Base-by-base conservation (phyloP, 176 grass and related monocot genomes). In the Juncus effusus region DNA sequence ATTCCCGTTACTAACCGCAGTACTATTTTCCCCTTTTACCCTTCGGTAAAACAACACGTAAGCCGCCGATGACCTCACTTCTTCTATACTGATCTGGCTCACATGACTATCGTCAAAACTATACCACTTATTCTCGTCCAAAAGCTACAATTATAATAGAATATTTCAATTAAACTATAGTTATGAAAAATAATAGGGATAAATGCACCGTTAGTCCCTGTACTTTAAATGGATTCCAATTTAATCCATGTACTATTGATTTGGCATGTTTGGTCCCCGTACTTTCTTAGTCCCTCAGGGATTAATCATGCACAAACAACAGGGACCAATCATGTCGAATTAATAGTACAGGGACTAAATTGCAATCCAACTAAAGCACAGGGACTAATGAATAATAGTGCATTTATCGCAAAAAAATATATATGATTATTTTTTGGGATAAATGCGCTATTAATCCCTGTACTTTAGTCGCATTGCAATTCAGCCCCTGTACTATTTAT, bases 31-130 rank as follows among this genome's bases (percentile, higher is more conserved):
- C 45, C 78, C 71, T 78, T 78, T 70, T 54, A 86, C 86, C 75
- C 89, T 86, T 82, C 89, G 83, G 68, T 93, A 99, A 65, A 99
- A 99, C 5, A 99, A 81, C 64, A 99, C 95, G 78, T 99, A 99
- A 45, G 95, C 95, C 70, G 95, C 95, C 66, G 83, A 85, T 10
- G 89, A 93, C 74, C 82, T 99, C 70, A 99, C 95, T 51, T 99
- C 95, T 7, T 90, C 94, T 69, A 93, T 88, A 42, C 86, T 86
- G 66, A 93, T 93, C 5, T 85, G 68, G 47, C 73, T 84, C 50
- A 99, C 88, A 76, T 99, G 95, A 64, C 83, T 99, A 69, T 99
- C 95, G 66, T 99, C 95, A 62, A 99, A 99, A 86, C 82, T 93
- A 59, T 94, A 99, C 95, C 95, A 99, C 16, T 56, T 81, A 54